phyloP scores from a whole-genome alignment of 2,329 filamentous ascomycete genomes.

The Hyphodiscus sp. region DNA sequence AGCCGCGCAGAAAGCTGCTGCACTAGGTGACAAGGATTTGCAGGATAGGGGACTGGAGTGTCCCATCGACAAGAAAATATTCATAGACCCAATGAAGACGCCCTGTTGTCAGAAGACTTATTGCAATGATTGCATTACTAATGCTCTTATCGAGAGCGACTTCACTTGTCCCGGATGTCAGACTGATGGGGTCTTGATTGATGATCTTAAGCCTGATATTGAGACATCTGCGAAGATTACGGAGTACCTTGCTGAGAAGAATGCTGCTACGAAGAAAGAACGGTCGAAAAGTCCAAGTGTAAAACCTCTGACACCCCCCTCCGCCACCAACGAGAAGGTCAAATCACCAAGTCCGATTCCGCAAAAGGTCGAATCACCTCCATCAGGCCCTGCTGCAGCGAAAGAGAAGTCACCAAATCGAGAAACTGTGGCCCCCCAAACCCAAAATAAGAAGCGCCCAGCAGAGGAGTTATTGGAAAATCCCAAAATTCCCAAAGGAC shows the following conservation, averaged over 20 bases:
- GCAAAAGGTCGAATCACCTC: slow-evolving; percentile 27
- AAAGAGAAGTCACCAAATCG: slow-evolving; percentile 19
- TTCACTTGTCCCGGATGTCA: slow-evolving; percentile 91
- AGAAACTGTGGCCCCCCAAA: slow-evolving; percentile 32
- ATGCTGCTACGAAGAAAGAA: slow-evolving; percentile 38
- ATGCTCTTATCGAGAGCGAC: slow-evolving; percentile 97
- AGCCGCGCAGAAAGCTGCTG: slow-evolving; percentile 70
- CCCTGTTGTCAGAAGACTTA: slow-evolving; percentile 98
- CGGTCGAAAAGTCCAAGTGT: slow-evolving; percentile 42
- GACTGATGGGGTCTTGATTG: slow-evolving; percentile 85
- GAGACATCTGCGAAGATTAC: slow-evolving; percentile 74
- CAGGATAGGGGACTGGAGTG: slow-evolving; percentile 86
- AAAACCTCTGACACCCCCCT: slow-evolving; percentile 28
- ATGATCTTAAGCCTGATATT: slow-evolving; percentile 80
- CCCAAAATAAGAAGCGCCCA: slow-evolving; percentile 66
- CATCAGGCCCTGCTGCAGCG: slow-evolving; percentile 12
- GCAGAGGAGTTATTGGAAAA: slow-evolving; percentile 67
- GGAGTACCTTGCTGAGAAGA: slow-evolving; percentile 57
- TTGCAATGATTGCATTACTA: slow-evolving; percentile 99
- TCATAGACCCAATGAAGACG: slow-evolving; percentile 98
- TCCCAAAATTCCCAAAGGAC: slow-evolving; percentile 57
- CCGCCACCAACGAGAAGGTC: slow-evolving; percentile 31
- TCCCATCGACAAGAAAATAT: slow-evolving; percentile 94
- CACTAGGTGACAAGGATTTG: slow-evolving; percentile 76
- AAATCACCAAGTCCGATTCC: slow-evolving; percentile 17